Percentiles rank a stretch among this genome's conserved stretches.
Conservation (phyloP, 768 basidiomycete species). For the Serendipita sp. region DNA sequence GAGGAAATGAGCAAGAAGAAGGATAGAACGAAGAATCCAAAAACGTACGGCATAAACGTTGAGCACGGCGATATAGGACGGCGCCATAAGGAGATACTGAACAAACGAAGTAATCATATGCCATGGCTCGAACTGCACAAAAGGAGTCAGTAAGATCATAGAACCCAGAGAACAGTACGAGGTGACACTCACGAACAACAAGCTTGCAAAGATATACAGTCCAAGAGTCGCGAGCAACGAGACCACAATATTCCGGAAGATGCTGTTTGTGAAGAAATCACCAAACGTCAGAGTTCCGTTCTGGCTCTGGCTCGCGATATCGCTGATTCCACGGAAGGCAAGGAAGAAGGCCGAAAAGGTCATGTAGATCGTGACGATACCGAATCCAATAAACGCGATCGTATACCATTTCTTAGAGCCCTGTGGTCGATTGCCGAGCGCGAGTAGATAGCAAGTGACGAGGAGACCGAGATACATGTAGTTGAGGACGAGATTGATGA, state of each 20-base stretch:
- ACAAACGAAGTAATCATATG: conserved; percentile 95
- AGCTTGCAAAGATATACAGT: conserved; percentile 64
- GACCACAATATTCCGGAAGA: conserved; percentile 75
- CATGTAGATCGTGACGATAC: conserved; percentile 90
- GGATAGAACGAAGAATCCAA: not conserved
- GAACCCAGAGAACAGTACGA: not conserved
- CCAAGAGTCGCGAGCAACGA: conserved; percentile 80
- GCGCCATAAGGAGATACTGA: conserved; percentile 85
- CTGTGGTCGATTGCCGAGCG: conserved; percentile 83
- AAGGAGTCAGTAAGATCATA: not conserved
- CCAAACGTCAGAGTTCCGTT: conserved; percentile 31
- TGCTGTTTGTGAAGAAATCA: conserved; percentile 57
- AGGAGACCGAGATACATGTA: conserved; percentile 82
- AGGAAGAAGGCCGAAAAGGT: conserved; percentile 68
- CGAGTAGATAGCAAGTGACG: conserved; percentile 72
- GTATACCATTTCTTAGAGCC: conserved; percentile 81
- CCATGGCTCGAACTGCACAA: conserved; percentile 77
- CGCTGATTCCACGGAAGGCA: conserved; percentile 63
- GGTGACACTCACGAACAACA: conserved; percentile 61
- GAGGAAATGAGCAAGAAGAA: not conserved
- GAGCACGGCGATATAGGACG: conserved; percentile 84
- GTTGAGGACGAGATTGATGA: conserved; percentile 61
- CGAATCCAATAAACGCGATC: conserved; percentile 72
- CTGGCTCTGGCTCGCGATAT: conserved; percentile 32
- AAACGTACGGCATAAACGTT: conserved; percentile 67